A percentile compares a stretch with the other conserved stretches of the same genome.
Evolutionary conservation across 768 basidiomycete species (phyloP).

Genomic region (Phanerochaete carnosa): DNA sequence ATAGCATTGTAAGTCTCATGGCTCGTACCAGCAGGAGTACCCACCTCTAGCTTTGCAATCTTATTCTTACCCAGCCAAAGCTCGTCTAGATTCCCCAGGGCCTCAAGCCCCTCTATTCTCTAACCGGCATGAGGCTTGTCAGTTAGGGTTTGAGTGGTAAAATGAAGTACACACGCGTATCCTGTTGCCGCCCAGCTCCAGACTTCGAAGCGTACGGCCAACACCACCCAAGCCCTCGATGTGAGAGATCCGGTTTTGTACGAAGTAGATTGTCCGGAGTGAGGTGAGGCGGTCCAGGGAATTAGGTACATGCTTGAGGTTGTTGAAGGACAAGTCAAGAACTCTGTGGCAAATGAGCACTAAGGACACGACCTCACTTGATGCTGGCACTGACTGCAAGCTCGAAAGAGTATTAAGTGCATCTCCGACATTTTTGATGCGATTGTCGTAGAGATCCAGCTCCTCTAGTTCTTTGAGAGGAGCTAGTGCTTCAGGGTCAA

Average conservation of each 20-base stretch:
- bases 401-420: conserved; percentile 56
- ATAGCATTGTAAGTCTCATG: neutral
- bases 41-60: conserved; percentile 81
- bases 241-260: conserved; percentile 90
- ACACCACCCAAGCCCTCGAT: conserved; percentile 64
- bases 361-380: neutral
- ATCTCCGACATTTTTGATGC: conserved; percentile 69
- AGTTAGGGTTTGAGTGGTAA: neutral
- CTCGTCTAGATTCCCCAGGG: conserved; percentile 80
- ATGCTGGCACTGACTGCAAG: conserved; percentile 46
- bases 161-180: conserved; percentile 61
- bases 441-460: conserved; percentile 95
- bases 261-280: conserved; percentile 83
- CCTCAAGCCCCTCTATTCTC: conserved; percentile 86
- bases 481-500: conserved; percentile 72
- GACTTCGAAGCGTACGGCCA: conserved; percentile 60
- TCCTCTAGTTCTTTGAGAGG: conserved; percentile 74
- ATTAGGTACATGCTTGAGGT: conserved; percentile 70
- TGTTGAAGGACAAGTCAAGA: conserved; percentile 94
- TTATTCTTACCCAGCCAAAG: conserved; percentile 99
- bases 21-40: neutral
- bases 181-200: conserved; percentile 93
- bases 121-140: conserved; percentile 26
- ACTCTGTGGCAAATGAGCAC: conserved; percentile 40
- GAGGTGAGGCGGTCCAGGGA: conserved; percentile 52